A percentile compares a stretch with the other conserved stretches of the same genome.
Conservation (phyloP, 345 rosid genomes). For the Citrus medica region DNA sequence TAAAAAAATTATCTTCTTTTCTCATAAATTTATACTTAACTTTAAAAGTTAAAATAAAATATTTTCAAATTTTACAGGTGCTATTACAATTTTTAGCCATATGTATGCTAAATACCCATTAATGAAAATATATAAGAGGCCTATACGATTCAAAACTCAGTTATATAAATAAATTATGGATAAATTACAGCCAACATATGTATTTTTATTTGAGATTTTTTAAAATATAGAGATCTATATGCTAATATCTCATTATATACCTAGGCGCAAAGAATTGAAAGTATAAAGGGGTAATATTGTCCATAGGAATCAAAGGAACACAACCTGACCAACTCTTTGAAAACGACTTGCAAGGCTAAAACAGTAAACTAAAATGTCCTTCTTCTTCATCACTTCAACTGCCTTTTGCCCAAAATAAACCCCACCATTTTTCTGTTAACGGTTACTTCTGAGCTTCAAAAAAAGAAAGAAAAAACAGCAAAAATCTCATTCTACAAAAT, state of each 20-base stretch:
- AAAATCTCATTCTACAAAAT: neutral
- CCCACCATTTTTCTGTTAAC: slow-evolving; percentile 10
- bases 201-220: neutral
- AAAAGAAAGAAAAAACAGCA: neutral
- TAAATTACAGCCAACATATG: too few species aligned
- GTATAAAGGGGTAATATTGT: neutral
- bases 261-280: neutral
- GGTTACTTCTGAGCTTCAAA: slow-evolving; percentile 12
- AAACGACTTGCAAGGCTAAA: neutral
- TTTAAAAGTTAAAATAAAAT: too few species aligned
- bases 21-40: too few species aligned
- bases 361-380: neutral
- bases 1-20: too few species aligned
- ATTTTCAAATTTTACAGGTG: too few species aligned
- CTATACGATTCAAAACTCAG: too few species aligned
- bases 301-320: neutral
- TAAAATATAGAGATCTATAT: neutral
- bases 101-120: too few species aligned
- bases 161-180: too few species aligned
- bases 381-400: slow-evolving; percentile 8
- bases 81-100: too few species aligned
- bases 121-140: too few species aligned
- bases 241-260: neutral
- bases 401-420: slow-evolving; percentile 1
- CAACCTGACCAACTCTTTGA: neutral